Evolutionary conservation across 176 grass and related monocot genomes (phyloP).

Genomic region (Musa itinerans): DNA sequence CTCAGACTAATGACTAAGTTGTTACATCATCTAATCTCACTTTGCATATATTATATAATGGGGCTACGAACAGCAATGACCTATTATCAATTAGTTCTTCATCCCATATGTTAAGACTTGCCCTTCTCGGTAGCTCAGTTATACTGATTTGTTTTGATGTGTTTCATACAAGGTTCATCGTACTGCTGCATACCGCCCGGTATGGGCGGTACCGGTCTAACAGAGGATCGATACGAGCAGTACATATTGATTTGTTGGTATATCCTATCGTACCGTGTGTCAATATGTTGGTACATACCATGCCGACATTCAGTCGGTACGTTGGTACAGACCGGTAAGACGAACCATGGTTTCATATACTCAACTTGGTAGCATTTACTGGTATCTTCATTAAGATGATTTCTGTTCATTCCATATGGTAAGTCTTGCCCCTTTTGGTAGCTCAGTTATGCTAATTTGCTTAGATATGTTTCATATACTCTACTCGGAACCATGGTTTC

Average conservation of each 20-base stretch:
- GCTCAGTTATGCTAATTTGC: not conserved
- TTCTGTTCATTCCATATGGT: not conserved
- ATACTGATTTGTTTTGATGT: not conserved
- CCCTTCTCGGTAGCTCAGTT: not conserved
- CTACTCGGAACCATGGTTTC: too few species aligned
- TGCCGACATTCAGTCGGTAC: too few species aligned
- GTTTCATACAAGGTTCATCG: too few species aligned
- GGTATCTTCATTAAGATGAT: not conserved
- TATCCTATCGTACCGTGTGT: too few species aligned
- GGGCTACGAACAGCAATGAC: not conserved
- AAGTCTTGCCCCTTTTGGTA: not conserved
- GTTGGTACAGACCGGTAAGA: too few species aligned
- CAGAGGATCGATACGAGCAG: too few species aligned
- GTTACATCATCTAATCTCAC: not conserved
- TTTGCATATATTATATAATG: not conserved
- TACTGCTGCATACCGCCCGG: too few species aligned
- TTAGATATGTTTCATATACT: not conserved
- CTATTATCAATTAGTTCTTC: not conserved
- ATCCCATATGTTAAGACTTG: not conserved
- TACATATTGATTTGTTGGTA: too few species aligned
- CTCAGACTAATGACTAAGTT: not conserved
- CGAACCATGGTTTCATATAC: not conserved
- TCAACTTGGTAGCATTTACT: too few species aligned
- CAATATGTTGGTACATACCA: too few species aligned
- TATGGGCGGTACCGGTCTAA: too few species aligned